Percentiles rank a stretch among this genome's conserved stretches.
phyloP scores from a whole-genome alignment of 345 rosid genomes.

The Eucalyptus lansdowneana region DNA sequence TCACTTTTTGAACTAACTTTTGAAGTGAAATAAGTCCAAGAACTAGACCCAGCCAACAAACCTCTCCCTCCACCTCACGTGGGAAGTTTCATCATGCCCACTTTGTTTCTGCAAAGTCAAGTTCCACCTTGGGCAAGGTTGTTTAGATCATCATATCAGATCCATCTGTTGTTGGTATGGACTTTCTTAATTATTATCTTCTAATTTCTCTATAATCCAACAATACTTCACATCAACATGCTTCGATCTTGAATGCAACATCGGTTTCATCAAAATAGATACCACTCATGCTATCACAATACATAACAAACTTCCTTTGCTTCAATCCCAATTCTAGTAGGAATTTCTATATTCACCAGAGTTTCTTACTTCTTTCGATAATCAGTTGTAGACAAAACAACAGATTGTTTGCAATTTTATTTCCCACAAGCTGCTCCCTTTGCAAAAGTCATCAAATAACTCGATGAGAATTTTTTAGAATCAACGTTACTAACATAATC shows the following conservation, averaged over 20 bases:
- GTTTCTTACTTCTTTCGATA: too few species aligned
- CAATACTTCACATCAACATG: fast-evolving
- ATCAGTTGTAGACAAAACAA: too few species aligned
- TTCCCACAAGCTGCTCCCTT: not conserved
- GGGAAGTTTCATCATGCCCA: not conserved
- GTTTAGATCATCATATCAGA: too few species aligned
- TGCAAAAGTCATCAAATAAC: not conserved
- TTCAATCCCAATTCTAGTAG: too few species aligned
- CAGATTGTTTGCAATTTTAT: not conserved
- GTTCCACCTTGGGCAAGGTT: too few species aligned
- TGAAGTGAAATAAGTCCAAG: not conserved
- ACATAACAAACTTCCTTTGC: fast-evolving
- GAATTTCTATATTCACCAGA: fast-evolving
- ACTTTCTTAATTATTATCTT: not conserved
- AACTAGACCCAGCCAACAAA: not conserved
- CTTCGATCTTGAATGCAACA: too few species aligned
- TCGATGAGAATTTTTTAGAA: not conserved
- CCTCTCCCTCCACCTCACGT: not conserved
- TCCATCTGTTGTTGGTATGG: not conserved
- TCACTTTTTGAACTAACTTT: too few species aligned
- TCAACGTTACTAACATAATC: too few species aligned
- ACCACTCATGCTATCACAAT: too few species aligned
- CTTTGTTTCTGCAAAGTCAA: too few species aligned
- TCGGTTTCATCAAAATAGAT: fast-evolving
- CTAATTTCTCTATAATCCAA: not conserved